Conservation (phyloP, 495 filamentous ascomycete genomes). For the Aspergillus bertholletiae region DNA sequence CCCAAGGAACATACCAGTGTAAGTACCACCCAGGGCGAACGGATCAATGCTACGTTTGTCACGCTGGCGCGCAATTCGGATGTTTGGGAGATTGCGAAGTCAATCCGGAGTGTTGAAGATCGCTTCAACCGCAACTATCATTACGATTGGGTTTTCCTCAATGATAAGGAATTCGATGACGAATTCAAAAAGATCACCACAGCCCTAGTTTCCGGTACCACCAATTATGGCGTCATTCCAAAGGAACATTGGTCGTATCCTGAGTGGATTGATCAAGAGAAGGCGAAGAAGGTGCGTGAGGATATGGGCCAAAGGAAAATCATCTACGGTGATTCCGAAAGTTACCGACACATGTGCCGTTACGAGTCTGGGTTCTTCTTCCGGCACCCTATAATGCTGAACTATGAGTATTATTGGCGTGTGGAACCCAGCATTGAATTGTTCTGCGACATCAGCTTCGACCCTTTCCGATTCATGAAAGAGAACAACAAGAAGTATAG, state of each 20-base stretch:
- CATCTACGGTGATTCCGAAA: slow-evolving; percentile 91
- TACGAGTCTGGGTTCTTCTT: slow-evolving; percentile 95
- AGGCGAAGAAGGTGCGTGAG: slow-evolving; percentile 72
- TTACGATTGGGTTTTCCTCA: slow-evolving; percentile 99
- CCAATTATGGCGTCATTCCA: slow-evolving; percentile 82
- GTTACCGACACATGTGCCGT: slow-evolving; percentile 92
- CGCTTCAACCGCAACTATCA: slow-evolving; percentile 94
- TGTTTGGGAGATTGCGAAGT: slow-evolving; percentile 92
- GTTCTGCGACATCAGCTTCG: slow-evolving; percentile 79
- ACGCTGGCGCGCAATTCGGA: slow-evolving; percentile 90
- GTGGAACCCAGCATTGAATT: slow-evolving; percentile 88
- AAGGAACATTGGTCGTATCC: slow-evolving; percentile 90
- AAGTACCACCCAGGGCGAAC: slow-evolving; percentile 42
- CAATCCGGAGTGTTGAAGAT: slow-evolving; percentile 93
- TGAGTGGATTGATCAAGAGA: slow-evolving; percentile 80
- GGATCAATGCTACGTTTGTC: slow-evolving; percentile 95
- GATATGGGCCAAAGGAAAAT: slow-evolving; percentile 83
- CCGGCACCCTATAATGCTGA: slow-evolving; percentile 72
- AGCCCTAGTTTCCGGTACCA: slow-evolving; percentile 82
- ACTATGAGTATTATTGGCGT: slow-evolving; percentile 92
- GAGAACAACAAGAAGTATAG: slow-evolving; percentile 89
- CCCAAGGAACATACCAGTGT: slow-evolving; percentile 30
- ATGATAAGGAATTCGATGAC: slow-evolving; percentile 89
- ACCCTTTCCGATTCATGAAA: slow-evolving; percentile 83
- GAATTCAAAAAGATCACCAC: slow-evolving; percentile 89